Evolutionary conservation across 805 yeast species (phyloP).

Genomic region (Monosporozyma aerobia): DNA sequence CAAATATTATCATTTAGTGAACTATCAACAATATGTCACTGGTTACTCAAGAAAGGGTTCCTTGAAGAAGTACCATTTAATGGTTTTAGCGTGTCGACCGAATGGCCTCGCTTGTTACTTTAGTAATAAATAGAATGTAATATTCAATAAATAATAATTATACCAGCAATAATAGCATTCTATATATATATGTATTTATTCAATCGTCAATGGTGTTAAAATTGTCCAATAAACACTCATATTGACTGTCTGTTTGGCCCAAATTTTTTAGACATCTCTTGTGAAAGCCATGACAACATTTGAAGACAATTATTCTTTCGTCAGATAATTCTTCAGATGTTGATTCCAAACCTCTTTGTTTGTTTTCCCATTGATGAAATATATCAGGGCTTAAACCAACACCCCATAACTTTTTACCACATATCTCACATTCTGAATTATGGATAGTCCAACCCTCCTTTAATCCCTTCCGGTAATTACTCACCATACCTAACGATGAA

Average conservation of each 20-base stretch:
- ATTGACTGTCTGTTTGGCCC: slow-evolving; percentile 18
- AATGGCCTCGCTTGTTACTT: slow-evolving; percentile 20
- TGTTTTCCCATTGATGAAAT: slow-evolving; percentile 50
- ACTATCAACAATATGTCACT: slow-evolving; percentile 31
- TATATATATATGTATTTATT: background rate
- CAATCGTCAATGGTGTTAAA: background rate
- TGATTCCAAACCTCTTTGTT: slow-evolving; percentile 22
- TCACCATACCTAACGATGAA: slow-evolving; percentile 43
- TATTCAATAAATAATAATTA: background rate
- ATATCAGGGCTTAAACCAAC: slow-evolving; percentile 41
- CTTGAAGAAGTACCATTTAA: slow-evolving; percentile 9
- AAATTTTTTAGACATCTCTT: slow-evolving; percentile 20
- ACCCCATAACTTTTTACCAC: slow-evolving; percentile 73
- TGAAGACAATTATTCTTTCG: slow-evolving; percentile 14
- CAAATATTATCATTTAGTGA: slow-evolving; percentile 34
- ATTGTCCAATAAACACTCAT: slow-evolving; percentile 19
- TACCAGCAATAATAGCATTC: background rate
- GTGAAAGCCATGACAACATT: slow-evolving; percentile 28
- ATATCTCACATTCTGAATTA: slow-evolving; percentile 56
- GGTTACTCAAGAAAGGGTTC: slow-evolving; percentile 36
- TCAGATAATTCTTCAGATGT: background rate
- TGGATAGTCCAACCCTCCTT: slow-evolving; percentile 57
- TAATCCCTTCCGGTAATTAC: slow-evolving; percentile 34
- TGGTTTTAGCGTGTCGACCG: slow-evolving; percentile 17
- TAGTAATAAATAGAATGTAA: background rate